A percentile compares a stretch with the other conserved stretches of the same genome.
Evolutionary conservation across 2,329 filamentous ascomycete species (phyloP).

Genomic region (Claviceps africana): DNA sequence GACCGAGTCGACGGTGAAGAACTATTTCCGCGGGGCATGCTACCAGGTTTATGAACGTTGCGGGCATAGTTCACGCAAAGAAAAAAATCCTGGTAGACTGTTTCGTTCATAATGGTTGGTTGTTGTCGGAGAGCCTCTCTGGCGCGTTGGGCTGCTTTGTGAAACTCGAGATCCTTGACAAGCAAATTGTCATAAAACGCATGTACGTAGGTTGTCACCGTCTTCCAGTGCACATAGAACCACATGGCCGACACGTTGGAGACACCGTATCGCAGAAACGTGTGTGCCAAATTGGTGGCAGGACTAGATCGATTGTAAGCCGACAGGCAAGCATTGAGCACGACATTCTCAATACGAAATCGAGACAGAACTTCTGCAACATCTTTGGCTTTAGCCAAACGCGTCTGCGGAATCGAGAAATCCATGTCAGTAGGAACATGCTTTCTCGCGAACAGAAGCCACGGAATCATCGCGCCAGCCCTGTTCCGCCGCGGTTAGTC

Average conservation of each 20-base stretch:
- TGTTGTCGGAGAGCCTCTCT: constrained; percentile 13
- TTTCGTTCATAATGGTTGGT: constrained; percentile 11
- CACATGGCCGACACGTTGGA: constrained; percentile 17
- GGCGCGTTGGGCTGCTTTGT: constrained; percentile 15
- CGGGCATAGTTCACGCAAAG: constrained; percentile 18
- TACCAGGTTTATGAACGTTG: constrained; percentile 6
- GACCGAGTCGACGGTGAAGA: constrained; percentile 11
- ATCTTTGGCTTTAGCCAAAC: constrained; percentile 11
- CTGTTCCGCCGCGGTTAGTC: constrained; percentile 4
- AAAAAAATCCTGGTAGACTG: constrained; percentile 15
- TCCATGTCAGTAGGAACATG: constrained; percentile 6
- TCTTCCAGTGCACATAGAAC: constrained; percentile 17
- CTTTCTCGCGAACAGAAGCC: constrained; percentile 14
- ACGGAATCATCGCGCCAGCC: constrained; percentile 11
- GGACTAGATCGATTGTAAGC: constrained; percentile 14
- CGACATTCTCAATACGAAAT: constrained; percentile 15
- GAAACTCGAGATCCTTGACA: constrained; percentile 14
- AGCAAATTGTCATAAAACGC: constrained; percentile 15
- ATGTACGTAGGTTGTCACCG: constrained; percentile 14
- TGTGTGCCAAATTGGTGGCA: constrained; percentile 14
- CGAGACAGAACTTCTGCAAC: constrained; percentile 13
- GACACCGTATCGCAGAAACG: constrained; percentile 14
- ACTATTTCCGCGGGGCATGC: constrained; percentile 10
- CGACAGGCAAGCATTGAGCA: constrained; percentile 16
- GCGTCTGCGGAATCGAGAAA: constrained; percentile 12